Evolutionary conservation across 192 early-diverging fungal genomes (phyloP), one percentile per base, ranked within the genome.

Genomic region (Endogone sp.): DNA sequence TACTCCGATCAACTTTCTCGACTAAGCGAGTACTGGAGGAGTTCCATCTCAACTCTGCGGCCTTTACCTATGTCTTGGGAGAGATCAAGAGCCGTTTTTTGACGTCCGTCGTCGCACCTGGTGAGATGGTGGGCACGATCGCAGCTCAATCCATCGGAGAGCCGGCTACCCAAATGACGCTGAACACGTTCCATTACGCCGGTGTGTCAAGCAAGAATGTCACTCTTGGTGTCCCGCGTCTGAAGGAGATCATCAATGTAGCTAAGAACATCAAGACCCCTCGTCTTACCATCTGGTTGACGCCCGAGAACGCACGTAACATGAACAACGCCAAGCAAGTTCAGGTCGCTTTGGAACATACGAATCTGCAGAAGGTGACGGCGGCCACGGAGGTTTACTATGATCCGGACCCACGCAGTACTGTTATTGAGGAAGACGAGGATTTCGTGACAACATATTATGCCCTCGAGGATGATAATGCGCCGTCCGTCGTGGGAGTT

Each of bases 111-210:
- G 95, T 97, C 29, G 90, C 93, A 67, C 92, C 95, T 2, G 94
- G 96, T 49, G 97, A 99, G 84, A 98, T 98, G 95, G 95, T 99
- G 20, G 97, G 97, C 32, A 94, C 93, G 16, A 84, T 99, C 67
- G 96, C 97, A 25, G 97, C 97, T 20, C 97, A 99, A 79, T 97
- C 95, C 24, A 98, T 99, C 80, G 97, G 97, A 79, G 97, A 99
- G 80, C 97, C 97, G 30, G 95, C 96, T 3, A 99, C 97, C 56
- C 97, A 99, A 76, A 99, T 99, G 97, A 99, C 97, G 31, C 80
- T 99, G 60, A 99, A 99, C 73, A 99, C 97, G 56, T 99, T 99
- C 93, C 97, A 99, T 87, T 92, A 92, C 80, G 97, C 97, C 65
- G 97, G 97, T 93, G 95, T 98, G 58, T 89, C 90, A 26, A 93